These are phyloP conservation scores for Yarrowia deformans DNA, from an alignment of 805 yeast genomes.

Conservation along the genomic window DNA sequence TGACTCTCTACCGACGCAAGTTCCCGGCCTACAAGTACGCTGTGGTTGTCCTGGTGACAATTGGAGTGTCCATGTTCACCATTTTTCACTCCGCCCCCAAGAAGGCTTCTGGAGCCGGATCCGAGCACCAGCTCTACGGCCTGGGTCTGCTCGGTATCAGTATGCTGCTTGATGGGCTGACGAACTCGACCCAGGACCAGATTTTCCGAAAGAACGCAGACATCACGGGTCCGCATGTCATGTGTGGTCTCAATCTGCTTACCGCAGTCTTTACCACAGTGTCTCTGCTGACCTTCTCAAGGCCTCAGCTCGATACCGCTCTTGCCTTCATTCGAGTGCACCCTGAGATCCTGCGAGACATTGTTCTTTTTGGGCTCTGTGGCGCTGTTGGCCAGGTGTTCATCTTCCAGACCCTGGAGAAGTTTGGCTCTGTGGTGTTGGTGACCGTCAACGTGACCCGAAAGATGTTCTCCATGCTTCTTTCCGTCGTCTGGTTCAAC, in stretches of 20 bases:
- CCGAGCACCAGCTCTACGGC: conserved; percentile 58
- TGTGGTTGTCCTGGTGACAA: conserved; percentile 79
- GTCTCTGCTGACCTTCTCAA: conserved; percentile 58
- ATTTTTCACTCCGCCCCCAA: conserved; percentile 53
- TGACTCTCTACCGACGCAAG: conserved; percentile 67
- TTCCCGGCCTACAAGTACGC: conserved; percentile 79
- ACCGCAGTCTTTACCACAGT: conserved; percentile 55
- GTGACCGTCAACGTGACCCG: conserved; percentile 96
- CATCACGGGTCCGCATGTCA: conserved; percentile 85
- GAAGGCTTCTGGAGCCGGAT: conserved; percentile 40
- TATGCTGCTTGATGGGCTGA: conserved; percentile 85
- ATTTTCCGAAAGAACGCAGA: conserved; percentile 58
- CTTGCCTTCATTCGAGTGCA: conserved; percentile 58
- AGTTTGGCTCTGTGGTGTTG: conserved; percentile 82
- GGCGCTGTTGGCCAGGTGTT: conserved; percentile 97
- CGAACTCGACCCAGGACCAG: conserved; percentile 92
- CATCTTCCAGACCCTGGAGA: conserved; percentile 81
- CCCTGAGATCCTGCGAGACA: conserved; percentile 64
- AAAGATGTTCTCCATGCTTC: conserved; percentile 92
- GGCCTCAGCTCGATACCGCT: conserved; percentile 59
- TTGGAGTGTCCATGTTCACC: conserved; percentile 84
- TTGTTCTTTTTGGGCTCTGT: conserved; percentile 70
- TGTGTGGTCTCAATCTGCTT: conserved; percentile 70
- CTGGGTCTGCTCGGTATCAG: conserved; percentile 64
- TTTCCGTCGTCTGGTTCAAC: conserved; percentile 88